Base-by-base conservation (phyloP, 2,329 filamentous ascomycete species). In the Ceratocystis harringtonii region DNA sequence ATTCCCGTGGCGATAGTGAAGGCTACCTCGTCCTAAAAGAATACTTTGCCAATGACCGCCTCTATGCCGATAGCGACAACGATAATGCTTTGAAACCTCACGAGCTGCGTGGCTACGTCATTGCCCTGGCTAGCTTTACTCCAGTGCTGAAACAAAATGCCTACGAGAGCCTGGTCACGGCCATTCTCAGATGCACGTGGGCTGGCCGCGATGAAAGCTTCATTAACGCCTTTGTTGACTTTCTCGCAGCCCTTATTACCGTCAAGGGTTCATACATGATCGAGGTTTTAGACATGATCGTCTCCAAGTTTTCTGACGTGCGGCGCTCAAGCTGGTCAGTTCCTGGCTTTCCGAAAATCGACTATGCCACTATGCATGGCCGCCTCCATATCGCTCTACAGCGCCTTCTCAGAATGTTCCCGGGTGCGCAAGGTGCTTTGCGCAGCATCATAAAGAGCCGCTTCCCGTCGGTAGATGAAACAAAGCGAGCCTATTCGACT, bases 201-300 rank as follows among this genome's bases (percentile, higher is more conserved):
- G 76, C 86, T 44, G 84, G 83, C 8, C 80, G 84, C 66, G 84
- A 87, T 68, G 81, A 84, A 32, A 77, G 79, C 44, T 90, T 90
- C 71, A 79, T 84, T 66, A 82, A 83, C 70, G 81, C 84, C 63
- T 91, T 89, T 72, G 79, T 81, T 65, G 80, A 85, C 70, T 87
- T 90, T 70, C 76, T 90, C 28, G 82, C 83, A 19, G 84, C 85
- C 45, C 77, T 99, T 58, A 84, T 91, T 63, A 95, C 89, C 68
- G 88, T 91, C 0, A 90, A 96, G 71, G 87, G 89, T 57, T 85
- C 84, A 15, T 95, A 90, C 74, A 82, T 95, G 43, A 81, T 80
- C 25, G 79, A 84, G 22, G 85, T 95, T 48, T 80, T 96, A 66
- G 81, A 84, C 66, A 92, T 90, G 84, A 81, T 97, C 67, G 86